Base-by-base conservation (phyloP, 352 stramenopile species). In the Phytophthora colocasiae region DNA sequence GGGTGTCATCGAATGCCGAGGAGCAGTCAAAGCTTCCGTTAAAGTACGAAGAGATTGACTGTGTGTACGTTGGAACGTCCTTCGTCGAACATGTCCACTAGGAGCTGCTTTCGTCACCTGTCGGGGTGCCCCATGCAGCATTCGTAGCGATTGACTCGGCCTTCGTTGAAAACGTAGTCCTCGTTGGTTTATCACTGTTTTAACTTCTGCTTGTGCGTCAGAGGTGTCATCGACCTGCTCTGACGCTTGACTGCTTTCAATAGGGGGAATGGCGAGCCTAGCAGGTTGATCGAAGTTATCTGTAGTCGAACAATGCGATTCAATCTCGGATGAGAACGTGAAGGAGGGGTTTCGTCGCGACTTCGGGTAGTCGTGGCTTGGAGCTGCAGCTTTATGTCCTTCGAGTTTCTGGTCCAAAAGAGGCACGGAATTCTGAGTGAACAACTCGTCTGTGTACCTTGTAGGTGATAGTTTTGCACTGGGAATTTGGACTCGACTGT, bases 401-500 rank as follows among this genome's bases (percentile, higher is more conserved):
- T 36, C 31, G 8, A 36, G 31, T 14, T 36, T 51, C 29, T 53
- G 24, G 1, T 31, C 41, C 44, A 38, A 22, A 31, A 27, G 11
- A 11, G 19, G 26, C 6, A 3, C 12, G 31, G 39, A n/a, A n/a
- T n/a, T 26, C 15, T 40, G 34, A 17, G 39, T 64, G 17, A 72
- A 75, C 9, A 78, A 52, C 6, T 72, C 44, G 47, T 75, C 70
- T 7, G 70, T 61, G 34, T 69, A 75, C 1, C 53, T 60, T n/a
- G 70, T 75, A n/a, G 66, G 59, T 1, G 70, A 78, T n/a, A 51
- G 26, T 10, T 61, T 66, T 9, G 41, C 3, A 19, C 1, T 29
- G 45, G 62, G 34, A 24, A 9, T 45, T 47, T 62, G 57, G 0
- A 0, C 41, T 47, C 57, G 58, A 31, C 10, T 64, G 9, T 63